Evolutionary conservation across 306 rosid species (phyloP).

Genomic region (Sophora flavescens): DNA sequence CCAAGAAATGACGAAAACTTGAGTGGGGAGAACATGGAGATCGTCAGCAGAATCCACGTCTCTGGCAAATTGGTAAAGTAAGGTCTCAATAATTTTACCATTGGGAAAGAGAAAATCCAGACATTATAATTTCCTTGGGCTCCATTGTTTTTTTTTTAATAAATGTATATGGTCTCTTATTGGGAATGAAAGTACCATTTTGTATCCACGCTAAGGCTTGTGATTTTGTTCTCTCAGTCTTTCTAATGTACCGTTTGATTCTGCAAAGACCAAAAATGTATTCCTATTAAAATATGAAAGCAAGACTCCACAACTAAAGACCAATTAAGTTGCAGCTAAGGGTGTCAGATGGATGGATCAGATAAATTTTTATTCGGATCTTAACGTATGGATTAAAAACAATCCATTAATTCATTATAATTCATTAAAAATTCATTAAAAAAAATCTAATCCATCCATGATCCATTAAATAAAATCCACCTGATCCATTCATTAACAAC

Average conservation of each 20-base stretch:
- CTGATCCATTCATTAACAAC: no score
- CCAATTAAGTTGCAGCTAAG: no score
- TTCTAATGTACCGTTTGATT: not conserved
- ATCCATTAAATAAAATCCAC: no score
- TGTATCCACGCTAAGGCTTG: slow-evolving; percentile 23
- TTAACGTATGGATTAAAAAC: no score
- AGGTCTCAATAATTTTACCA: slow-evolving; percentile 48
- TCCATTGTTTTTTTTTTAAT: slow-evolving; percentile 24
- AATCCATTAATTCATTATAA: no score
- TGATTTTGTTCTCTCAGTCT: not conserved
- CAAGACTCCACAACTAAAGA: not conserved
- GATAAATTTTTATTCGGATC: no score
- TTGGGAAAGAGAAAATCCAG: slow-evolving; percentile 49
- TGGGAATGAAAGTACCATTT: slow-evolving; percentile 47
- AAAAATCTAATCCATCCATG: no score
- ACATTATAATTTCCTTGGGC: not conserved
- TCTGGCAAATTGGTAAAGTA: slow-evolving; percentile 42
- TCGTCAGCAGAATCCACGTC: slow-evolving; percentile 43
- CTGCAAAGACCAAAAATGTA: not conserved
- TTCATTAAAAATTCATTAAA: no score
- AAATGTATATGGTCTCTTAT: slow-evolving; percentile 15
- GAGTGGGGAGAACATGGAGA: slow-evolving; percentile 44
- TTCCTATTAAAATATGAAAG: not conserved
- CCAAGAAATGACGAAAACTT: slow-evolving; percentile 49
- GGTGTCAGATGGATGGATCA: no score